These are phyloP conservation scores for Pseudogymnoascus sp. DNA, from an alignment of 2,329 filamentous ascomycete species.

Conservation along the genomic window DNA sequence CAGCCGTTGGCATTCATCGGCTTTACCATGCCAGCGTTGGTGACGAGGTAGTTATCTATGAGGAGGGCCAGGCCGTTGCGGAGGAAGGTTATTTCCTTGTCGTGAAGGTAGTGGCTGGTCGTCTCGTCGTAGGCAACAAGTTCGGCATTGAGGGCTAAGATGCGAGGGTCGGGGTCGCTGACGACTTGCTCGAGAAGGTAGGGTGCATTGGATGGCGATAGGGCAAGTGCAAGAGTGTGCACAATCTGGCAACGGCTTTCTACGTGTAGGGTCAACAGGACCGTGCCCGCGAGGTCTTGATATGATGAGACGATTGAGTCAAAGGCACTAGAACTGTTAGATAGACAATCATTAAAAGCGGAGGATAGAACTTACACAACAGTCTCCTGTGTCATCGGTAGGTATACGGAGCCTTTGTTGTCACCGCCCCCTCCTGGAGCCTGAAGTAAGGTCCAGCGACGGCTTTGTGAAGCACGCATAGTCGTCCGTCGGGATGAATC, in stretches of 20 bases:
- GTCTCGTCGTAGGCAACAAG: constrained; percentile 85
- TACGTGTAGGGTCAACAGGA: constrained; percentile 79
- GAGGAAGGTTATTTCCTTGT: constrained; percentile 66
- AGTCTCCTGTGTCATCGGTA: constrained; percentile 82
- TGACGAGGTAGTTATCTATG: constrained; percentile 71
- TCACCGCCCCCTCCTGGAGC: constrained; percentile 51
- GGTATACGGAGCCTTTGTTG: constrained; percentile 63
- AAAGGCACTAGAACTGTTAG: constrained; percentile 54
- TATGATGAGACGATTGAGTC: constrained; percentile 81
- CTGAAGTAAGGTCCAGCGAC: constrained; percentile 78
- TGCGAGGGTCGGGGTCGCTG: constrained; percentile 68
- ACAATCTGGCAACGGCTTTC: constrained; percentile 82
- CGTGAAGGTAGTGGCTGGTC: constrained; percentile 63
- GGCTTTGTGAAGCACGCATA: constrained; percentile 36
- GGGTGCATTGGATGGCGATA: constrained; percentile 53
- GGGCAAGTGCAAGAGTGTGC: constrained; percentile 62
- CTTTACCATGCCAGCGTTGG: constrained; percentile 61
- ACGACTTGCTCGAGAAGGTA: constrained; percentile 65
- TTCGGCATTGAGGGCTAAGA: constrained; percentile 76
- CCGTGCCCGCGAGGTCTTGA: constrained; percentile 68
- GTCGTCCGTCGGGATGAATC: constrained; percentile 49
- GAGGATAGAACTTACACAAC: constrained; percentile 53
- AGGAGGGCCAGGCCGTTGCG: constrained; percentile 68
- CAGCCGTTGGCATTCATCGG: constrained; percentile 81
- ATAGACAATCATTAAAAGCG: constrained; percentile 10